Evolutionary conservation across 2,329 filamentous ascomycete genomes (phyloP), one percentile per base, ranked within the genome.

Genomic region (Stemphylium lycopersici): DNA sequence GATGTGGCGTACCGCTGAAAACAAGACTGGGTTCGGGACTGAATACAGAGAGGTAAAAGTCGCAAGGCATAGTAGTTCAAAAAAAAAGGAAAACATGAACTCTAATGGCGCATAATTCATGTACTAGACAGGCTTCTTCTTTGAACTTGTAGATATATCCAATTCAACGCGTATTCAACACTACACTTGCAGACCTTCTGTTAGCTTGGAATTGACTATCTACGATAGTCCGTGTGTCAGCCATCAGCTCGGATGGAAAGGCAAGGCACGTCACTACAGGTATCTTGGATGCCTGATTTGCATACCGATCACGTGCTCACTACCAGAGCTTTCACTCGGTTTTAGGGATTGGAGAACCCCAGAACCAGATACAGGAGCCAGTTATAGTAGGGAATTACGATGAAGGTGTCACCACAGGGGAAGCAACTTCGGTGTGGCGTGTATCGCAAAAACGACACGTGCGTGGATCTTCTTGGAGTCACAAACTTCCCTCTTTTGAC

Each of bases 81-180:
- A 15, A 33, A n/a, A 15, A 32, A 26, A 31, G 36, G 18, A 36
- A 36, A 39, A 24, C 20, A 40, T 12, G 43, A 32, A 48, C 32
- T 48, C 36, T 45, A 24, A 36, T 26, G 49, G 49, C 43, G 49
- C 37, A 52, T 39, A 26, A 41, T 41, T 24, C 26, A 39, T 48
- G 49, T 52, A 39, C 31, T 49, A 43, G 39, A 49, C 39, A 39
- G 45, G 32, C 33, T 44, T 50, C 33, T 54, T 40, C 20, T 36
- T 39, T 44, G 51, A 42, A 44, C 45, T 54, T 49, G 45, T 54
- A 54, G 51, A 54, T 54, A 54, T 54, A 54, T 54, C 45, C 51
- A 54, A 54, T 54, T 49, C 32, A 39, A 54, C 31, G 43, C 26
- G 33, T 32, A 41, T 54, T 44, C 26, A 39, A 29, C 37, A 15